Conservation (phyloP, 345 rosid genomes). For the Tarenaya hassleriana region DNA sequence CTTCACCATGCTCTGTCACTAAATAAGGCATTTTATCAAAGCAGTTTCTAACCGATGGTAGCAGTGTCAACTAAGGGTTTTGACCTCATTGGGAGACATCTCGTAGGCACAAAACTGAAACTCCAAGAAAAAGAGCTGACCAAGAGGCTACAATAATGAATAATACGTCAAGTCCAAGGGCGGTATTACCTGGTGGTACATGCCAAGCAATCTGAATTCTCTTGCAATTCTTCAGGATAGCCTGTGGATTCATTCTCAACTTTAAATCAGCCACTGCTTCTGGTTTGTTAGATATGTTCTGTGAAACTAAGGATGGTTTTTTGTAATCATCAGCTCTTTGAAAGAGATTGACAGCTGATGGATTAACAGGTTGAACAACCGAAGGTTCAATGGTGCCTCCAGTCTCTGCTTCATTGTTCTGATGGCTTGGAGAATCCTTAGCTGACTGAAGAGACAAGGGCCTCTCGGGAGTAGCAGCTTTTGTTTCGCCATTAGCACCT, state of each 20-base stretch:
- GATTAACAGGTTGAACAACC: constrained; percentile 17
- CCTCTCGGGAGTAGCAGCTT: constrained; percentile 35
- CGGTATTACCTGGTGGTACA: constrained; percentile 67
- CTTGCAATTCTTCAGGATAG: constrained; percentile 37
- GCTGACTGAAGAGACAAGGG: constrained; percentile 29
- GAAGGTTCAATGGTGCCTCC: constrained; percentile 30
- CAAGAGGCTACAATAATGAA: too few relatives aligned
- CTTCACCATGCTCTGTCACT: too few relatives aligned
- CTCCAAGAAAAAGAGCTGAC: too few relatives aligned
- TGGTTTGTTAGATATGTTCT: neutral
- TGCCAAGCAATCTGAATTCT: constrained; percentile 61
- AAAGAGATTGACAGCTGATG: constrained; percentile 15
- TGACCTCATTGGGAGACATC: too few relatives aligned
- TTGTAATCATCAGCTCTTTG: constrained; percentile 22
- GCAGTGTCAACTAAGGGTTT: too few relatives aligned
- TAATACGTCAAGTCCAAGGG: too few relatives aligned
- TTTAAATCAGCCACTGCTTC: constrained; percentile 27
- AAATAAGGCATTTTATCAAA: too few relatives aligned
- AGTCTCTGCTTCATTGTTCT: constrained; percentile 28
- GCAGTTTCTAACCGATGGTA: too few relatives aligned
- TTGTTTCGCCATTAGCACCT: constrained; percentile 39
- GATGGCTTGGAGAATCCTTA: constrained; percentile 24
- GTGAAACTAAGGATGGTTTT: constrained; percentile 22
- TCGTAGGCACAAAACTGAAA: too few relatives aligned
- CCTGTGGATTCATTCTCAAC: constrained; percentile 38